Evolutionary conservation across 306 rosid species (phyloP).

Genomic region (Quillaja saponaria): DNA sequence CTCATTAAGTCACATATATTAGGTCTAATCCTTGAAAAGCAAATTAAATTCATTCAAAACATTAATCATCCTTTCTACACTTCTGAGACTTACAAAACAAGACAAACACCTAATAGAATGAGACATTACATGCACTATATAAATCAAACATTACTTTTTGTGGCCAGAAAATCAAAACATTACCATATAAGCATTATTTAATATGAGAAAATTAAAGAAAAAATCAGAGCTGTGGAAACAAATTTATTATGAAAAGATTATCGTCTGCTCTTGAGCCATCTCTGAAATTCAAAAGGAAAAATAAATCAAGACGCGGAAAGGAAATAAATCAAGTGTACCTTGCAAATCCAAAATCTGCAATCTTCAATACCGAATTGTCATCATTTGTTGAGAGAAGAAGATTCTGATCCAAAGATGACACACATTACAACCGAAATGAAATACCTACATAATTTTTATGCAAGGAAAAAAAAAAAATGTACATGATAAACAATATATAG

Average conservation of each 20-base stretch:
- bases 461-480: slow-evolving; percentile 32
- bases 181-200: not conserved
- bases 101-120: not conserved
- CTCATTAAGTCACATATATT: slow-evolving; percentile 22
- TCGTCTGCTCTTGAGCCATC: too few relatives aligned
- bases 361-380: slow-evolving; percentile 79
- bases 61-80: not conserved
- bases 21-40: not conserved
- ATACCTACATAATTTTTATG: slow-evolving; percentile 42
- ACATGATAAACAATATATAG: slow-evolving; percentile 24
- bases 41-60: not conserved
- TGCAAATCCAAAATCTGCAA: slow-evolving; percentile 99
- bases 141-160: too few relatives aligned
- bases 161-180: not conserved
- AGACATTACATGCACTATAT: too few relatives aligned
- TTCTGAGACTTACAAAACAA: not conserved
- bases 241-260: not conserved
- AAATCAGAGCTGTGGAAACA: not conserved
- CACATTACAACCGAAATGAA: slow-evolving; percentile 42
- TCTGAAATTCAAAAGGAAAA: not conserved
- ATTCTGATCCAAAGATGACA: slow-evolving; percentile 75
- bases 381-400: slow-evolving; percentile 82
- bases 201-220: not conserved
- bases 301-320: slow-evolving; percentile 9
- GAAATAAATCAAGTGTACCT: slow-evolving; percentile 54